Base-by-base conservation (phyloP, 1,284 basidiomycete species). In the Tausonia pullulans region DNA sequence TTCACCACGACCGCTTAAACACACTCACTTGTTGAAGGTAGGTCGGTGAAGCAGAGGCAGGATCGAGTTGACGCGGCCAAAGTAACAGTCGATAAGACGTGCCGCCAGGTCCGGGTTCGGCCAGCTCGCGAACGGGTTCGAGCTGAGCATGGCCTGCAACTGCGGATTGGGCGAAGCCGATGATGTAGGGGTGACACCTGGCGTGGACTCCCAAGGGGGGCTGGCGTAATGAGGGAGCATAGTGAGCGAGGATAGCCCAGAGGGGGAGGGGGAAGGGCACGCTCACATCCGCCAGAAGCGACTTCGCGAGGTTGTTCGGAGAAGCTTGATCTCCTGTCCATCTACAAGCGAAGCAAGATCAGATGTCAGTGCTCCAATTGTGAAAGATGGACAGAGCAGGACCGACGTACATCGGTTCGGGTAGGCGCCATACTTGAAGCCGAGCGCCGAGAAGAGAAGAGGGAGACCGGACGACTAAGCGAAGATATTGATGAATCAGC, bases 1-100 rank as follows among this genome's bases (percentile, higher is more conserved):
- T 27, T 27, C 27, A 27, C 27, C 27, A 2, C 27, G 27, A 27
- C 27, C 27, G 27, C 27, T 27, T 27, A 27, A 27, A 27, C 27
- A 27, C 1, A 61, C 64, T n/a, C 16, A 65, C 40, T 77, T 75
- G 66, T 87, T 82, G 69, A 94, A 91, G 41, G 83, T 84, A 1
- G 84, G 83, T 0, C 84, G 82, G 72, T 94, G 90, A 3, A 95
- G 76, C 27, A 93, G 78, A 5, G 89, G 88, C 44, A 83, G 75
- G 68, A 83, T 80, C 3, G 75, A 70, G 72, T 91, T 89, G 69
- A 83, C 74, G 58, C 82, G 72, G 0, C 70, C 69, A 71, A 93
- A 94, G 72, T 86, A 93, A 8, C 83, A 77, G 43, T 86, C 81
- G 68, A 91, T 79, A 40, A 95, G 81, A 1, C 70, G 71, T 2